A percentile compares a stretch with the other conserved stretches of the same genome.
Conservation (phyloP, 768 basidiomycete genomes). For the Xanthoconium purpureum region DNA sequence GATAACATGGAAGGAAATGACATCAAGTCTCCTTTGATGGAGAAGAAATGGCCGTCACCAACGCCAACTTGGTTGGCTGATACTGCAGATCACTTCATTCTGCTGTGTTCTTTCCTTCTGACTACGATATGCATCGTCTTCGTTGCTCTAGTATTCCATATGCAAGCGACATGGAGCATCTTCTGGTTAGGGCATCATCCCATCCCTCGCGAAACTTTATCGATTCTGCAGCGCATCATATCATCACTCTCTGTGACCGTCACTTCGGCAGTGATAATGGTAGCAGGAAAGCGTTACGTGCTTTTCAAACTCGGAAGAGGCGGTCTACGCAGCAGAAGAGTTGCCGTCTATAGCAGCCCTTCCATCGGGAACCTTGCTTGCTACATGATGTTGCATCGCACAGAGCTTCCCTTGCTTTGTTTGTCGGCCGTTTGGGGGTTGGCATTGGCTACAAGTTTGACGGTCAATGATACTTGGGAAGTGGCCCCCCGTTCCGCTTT, state of each 20-base stretch:
- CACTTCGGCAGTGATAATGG: slow-evolving; percentile 12
- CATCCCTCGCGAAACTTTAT: not conserved
- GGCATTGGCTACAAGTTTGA: slow-evolving; percentile 14
- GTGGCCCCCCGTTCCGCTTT: not conserved
- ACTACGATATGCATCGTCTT: not conserved
- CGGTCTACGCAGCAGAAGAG: slow-evolving; percentile 9
- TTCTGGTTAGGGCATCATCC: not conserved
- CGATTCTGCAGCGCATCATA: slow-evolving; percentile 5
- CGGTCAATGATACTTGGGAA: slow-evolving; percentile 8
- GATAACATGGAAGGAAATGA: not conserved
- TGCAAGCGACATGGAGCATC: not conserved
- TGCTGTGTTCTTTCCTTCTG: slow-evolving; percentile 5
- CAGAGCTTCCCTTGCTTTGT: slow-evolving; percentile 10
- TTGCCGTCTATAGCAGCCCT: slow-evolving; percentile 10
- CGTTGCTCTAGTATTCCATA: slow-evolving; percentile 6
- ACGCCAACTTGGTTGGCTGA: slow-evolving; percentile 1
- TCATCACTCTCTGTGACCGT: slow-evolving; percentile 11
- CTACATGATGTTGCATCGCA: slow-evolving; percentile 1
- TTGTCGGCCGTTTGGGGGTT: slow-evolving; percentile 11
- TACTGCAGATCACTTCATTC: slow-evolving; percentile 1
- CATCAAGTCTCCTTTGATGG: not conserved
- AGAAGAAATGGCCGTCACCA: not conserved
- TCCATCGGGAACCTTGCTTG: slow-evolving; percentile 10
- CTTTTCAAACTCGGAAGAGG: slow-evolving; percentile 8
- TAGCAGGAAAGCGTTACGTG: slow-evolving; percentile 15